A percentile compares a stretch with the other conserved stretches of the same genome.
Evolutionary conservation across 106 monocot species (phyloP).

Genomic region (Hemerocallis citrina): DNA sequence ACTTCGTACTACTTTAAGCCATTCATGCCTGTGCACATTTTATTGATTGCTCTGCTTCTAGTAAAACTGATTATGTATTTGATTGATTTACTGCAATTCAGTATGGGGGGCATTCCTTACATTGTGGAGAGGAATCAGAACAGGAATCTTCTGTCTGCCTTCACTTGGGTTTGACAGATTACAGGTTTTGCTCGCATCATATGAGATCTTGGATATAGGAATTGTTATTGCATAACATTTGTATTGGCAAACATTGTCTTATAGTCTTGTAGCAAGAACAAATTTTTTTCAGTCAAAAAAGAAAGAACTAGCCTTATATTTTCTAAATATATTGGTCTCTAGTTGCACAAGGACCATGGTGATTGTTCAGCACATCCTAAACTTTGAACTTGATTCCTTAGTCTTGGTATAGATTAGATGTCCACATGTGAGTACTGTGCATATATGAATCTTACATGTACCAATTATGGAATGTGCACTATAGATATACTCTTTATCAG

Average conservation of each 20-base stretch:
- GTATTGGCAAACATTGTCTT: neutral
- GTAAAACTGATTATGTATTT: slow-evolving; percentile 1
- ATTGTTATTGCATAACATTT: neutral
- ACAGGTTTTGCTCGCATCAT: slow-evolving; percentile 41
- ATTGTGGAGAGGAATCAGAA: slow-evolving; percentile 15
- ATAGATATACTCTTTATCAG: no score
- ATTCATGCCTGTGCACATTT: no score
- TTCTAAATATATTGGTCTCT: neutral
- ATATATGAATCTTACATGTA: neutral
- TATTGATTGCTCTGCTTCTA: neutral
- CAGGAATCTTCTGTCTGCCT: slow-evolving; percentile 56
- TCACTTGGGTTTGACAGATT: slow-evolving; percentile 90
- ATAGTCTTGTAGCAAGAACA: no score
- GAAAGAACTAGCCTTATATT: no score
- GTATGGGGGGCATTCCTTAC: slow-evolving; percentile 62
- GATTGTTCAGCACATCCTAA: no score
- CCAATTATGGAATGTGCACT: neutral
- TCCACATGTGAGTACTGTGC: no score
- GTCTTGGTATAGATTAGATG: no score
- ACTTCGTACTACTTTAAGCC: no score
- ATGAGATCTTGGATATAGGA: neutral
- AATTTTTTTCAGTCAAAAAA: no score
- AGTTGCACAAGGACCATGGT: no score
- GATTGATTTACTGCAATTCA: slow-evolving; percentile 29
- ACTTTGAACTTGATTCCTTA: neutral